phyloP scores from a whole-genome alignment of 2,329 filamentous ascomycete species.

The Stachybotrys echinatus region DNA sequence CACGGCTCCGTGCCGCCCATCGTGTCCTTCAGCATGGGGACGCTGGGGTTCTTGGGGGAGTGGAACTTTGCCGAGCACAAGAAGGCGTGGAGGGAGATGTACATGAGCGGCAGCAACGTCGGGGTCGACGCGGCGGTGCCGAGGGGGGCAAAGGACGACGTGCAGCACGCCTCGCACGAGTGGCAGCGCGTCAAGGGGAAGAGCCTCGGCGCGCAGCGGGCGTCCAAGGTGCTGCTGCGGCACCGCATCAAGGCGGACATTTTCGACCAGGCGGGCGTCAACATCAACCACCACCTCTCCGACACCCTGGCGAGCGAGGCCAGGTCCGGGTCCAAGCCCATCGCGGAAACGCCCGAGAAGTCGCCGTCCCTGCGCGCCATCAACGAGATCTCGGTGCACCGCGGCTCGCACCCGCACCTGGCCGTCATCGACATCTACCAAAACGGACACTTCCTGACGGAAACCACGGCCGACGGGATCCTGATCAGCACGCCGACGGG shows the following conservation, averaged over 20 bases:
- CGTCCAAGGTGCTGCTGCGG: slow-evolving; percentile 77
- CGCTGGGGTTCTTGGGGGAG: slow-evolving; percentile 88
- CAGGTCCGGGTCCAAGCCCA: slow-evolving; percentile 28
- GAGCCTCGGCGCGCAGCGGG: slow-evolving; percentile 68
- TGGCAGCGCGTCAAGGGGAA: slow-evolving; percentile 78
- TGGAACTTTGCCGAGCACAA: slow-evolving; percentile 96
- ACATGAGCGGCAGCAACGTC: slow-evolving; percentile 65
- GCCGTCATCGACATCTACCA: slow-evolving; percentile 90
- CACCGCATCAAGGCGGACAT: slow-evolving; percentile 84
- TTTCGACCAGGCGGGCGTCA: slow-evolving; percentile 62
- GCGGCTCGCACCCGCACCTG: slow-evolving; percentile 83
- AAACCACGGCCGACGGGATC: slow-evolving; percentile 92
- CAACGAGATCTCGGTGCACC: slow-evolving; percentile 92
- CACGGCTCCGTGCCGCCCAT: slow-evolving; percentile 81
- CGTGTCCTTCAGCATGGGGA: slow-evolving; percentile 94
- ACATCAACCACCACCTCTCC: slow-evolving; percentile 48
- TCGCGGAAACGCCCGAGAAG: slow-evolving; percentile 27
- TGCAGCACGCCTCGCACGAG: slow-evolving; percentile 9
- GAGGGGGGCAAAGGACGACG: slow-evolving; percentile 19
- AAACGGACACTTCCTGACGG: slow-evolving; percentile 83
- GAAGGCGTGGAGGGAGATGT: slow-evolving; percentile 84
- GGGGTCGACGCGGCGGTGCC: slow-evolving; percentile 35
- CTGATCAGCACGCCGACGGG: slow-evolving; percentile 91
- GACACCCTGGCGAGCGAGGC: slow-evolving; percentile 39
- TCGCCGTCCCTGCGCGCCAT: slow-evolving; percentile 62